Evolutionary conservation across 352 stramenopile species (phyloP), one percentile per base, ranked within the genome.

Genomic region (Phytophthora hibernalis): DNA sequence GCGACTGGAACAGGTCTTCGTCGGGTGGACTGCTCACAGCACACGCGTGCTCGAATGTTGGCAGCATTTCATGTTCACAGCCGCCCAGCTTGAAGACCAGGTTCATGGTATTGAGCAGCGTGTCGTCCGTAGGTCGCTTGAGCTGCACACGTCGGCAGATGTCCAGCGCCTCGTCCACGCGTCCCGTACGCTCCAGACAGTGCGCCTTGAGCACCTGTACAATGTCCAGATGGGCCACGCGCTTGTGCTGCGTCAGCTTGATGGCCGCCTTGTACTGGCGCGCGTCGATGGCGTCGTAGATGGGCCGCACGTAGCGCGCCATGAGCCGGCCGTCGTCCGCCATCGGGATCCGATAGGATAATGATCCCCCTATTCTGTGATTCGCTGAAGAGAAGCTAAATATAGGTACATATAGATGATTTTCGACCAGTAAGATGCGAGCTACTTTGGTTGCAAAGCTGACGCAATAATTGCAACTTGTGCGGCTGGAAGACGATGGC

Each of bases 141-240:
- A 63, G 72, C 73, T 93, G 85, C 40, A 93, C 74, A 21, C 60
- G 54, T 43, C 86, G 85, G 47, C 80, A 89, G 59, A 95, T 91
- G 20, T 78, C 70, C 33, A 96, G 80, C 57, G 88, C 88, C 37
- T 96, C 84, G 33, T 90, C 80, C 15, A 73, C 59, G 37, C 76
- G 77, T 45, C 86, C 88, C 21, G 68, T 92, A 66, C 86, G 88
- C 72, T 95, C 86, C 53, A 95, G 73, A 48, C 86, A 96, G 62
- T 96, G 86, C 57, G 88, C 88, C 58, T 92, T 90, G 52, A 96
- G 85, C 73, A 94, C 82, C 54, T 89, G 84, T 52, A 93, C 88
- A 63, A 96, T 84, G 65, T 93, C 86, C 13, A 94, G 61, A 33
- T 83, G 60, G 33, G 82, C 80, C 51, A 95, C 76, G 48, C 90